A percentile compares a stretch with the other conserved stretches of the same genome.
Evolutionary conservation across 805 yeast species (phyloP).

Genomic region (Cyberlindnera euphorbiiphila): DNA sequence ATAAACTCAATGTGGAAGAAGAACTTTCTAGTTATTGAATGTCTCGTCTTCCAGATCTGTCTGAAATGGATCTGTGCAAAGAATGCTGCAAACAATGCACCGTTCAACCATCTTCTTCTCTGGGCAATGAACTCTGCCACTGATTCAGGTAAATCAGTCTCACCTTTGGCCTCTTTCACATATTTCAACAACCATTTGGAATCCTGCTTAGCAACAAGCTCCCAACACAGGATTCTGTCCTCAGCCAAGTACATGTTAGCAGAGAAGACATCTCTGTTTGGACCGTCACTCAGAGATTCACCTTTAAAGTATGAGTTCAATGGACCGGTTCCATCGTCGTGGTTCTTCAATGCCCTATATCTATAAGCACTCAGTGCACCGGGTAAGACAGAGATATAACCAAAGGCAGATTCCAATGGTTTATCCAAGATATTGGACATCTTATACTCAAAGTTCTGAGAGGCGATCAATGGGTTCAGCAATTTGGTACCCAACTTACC

Average conservation of each 20-base stretch:
- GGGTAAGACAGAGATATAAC: constrained; percentile 89
- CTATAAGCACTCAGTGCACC: constrained; percentile 96
- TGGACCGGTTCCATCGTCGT: constrained; percentile 91
- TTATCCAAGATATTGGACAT: constrained; percentile 96
- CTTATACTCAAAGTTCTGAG: constrained; percentile 94
- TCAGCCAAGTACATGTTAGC: constrained; percentile 98
- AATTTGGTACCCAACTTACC: constrained; percentile 83
- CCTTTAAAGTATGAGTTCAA: constrained; percentile 86
- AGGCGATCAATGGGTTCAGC: constrained; percentile 88
- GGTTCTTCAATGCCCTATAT: constrained; percentile 79
- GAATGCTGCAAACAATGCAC: constrained; percentile 95
- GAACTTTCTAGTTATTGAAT: constrained; percentile 73
- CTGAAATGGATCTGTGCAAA: constrained; percentile 83
- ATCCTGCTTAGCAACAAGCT: constrained; percentile 78
- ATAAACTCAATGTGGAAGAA: constrained; percentile 83
- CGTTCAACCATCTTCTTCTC: constrained; percentile 97
- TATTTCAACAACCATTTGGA: constrained; percentile 89
- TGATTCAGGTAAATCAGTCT: constrained; percentile 95
- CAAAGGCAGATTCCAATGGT: constrained; percentile 89
- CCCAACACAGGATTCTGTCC: constrained; percentile 96
- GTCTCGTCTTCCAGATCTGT: constrained; percentile 86
- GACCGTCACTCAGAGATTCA: constrained; percentile 56
- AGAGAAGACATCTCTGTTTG: constrained; percentile 76
- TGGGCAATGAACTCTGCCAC: constrained; percentile 93
- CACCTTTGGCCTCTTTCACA: constrained; percentile 91